Evolutionary conservation across 768 basidiomycete species (phyloP).

Genomic region (Hericium rajendrae): DNA sequence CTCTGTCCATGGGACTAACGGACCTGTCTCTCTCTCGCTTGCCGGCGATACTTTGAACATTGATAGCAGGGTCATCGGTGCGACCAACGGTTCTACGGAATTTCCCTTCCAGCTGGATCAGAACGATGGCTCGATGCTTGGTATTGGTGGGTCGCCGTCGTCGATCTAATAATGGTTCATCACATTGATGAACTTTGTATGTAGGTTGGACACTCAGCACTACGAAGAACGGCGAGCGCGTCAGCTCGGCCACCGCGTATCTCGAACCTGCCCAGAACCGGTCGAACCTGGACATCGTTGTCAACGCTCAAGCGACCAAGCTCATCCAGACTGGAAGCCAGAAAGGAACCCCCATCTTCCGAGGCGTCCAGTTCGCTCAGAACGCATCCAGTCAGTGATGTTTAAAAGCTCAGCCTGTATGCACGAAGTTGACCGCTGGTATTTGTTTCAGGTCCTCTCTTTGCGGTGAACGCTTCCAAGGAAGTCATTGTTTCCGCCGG

Average conservation of each 20-base stretch:
- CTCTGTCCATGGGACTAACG: conserved; percentile 26
- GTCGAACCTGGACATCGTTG: conserved; percentile 1
- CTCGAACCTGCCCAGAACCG: conserved; percentile 1
- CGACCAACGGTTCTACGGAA: conserved; percentile 26
- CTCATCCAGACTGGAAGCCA: conserved; percentile 1
- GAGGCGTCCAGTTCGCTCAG: conserved; percentile 1
- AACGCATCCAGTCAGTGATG: not conserved
- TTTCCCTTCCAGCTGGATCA: conserved; percentile 34
- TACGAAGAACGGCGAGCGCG: not conserved
- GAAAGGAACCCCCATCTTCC: not conserved
- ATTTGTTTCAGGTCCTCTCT: not conserved
- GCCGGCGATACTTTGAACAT: conserved; percentile 5
- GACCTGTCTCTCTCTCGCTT: conserved; percentile 20
- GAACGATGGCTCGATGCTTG: conserved; percentile 33
- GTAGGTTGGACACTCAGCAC: conserved; percentile 1
- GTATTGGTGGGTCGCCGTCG: conserved; percentile 24
- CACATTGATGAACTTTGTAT: too few relatives aligned
- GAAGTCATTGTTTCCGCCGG: conserved; percentile 2
- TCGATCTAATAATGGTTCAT: not conserved
- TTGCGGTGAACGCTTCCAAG: not conserved
- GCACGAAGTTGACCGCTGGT: not conserved
- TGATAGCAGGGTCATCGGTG: conserved; percentile 27
- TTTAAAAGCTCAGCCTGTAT: not conserved
- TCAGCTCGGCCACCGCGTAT: conserved; percentile 5
- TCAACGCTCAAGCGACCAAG: conserved; percentile 1